Base-by-base conservation (phyloP, 306 rosid species). In the Casuarina equisetifolia region DNA sequence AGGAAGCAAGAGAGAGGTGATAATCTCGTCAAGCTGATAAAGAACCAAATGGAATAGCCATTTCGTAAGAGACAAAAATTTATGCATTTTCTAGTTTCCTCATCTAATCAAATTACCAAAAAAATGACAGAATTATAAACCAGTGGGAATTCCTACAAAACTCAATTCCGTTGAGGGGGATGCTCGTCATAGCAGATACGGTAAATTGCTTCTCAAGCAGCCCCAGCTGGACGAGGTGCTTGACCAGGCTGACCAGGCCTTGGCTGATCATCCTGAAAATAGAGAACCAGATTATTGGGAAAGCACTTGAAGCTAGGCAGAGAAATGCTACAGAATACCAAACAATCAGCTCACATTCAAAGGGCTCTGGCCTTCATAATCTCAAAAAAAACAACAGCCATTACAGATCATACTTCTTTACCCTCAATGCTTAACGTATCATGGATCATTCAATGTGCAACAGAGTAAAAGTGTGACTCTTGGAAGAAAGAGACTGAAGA, bases 211-310 rank as follows among this genome's bases (percentile, higher is more conserved):
- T 48, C 51, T 75, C 67, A 91, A 63, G 85, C 4, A 2, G 39
- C 82, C 51, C 90, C 96, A 49, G 88, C 85, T 49, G 91, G 85
- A 40, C 93, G 90, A 25, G 96, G 89, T 3, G 85, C 90, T 73
- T 82, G 89, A 38, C 96, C 93, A 36, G 96, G 96, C 73, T 84
- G 92, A 36, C 93, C 93, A 1, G 96, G 91, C 82, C 92, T 88
- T 43, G 89, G 90, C 0, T 78, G 82, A 70, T 91, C 96, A 71
- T 91, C 96, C 96, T 90, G 42, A 25, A 76, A 78, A 79, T 19
- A 48, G 11, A 48, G 5, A 36, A 38, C 25, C 10, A 38, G 71
- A 66, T 66, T 4, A 5, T 35, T 64, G 6, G n/a, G 46, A 46
- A 70, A n/a, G 74, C 74, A 32, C 17, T 55, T 3, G 45, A 82